A percentile compares a stretch with the other conserved stretches of the same genome.
These are phyloP conservation scores for Apiospora sp. DNA, from an alignment of 2,329 filamentous ascomycete species.

Conservation along the genomic window DNA sequence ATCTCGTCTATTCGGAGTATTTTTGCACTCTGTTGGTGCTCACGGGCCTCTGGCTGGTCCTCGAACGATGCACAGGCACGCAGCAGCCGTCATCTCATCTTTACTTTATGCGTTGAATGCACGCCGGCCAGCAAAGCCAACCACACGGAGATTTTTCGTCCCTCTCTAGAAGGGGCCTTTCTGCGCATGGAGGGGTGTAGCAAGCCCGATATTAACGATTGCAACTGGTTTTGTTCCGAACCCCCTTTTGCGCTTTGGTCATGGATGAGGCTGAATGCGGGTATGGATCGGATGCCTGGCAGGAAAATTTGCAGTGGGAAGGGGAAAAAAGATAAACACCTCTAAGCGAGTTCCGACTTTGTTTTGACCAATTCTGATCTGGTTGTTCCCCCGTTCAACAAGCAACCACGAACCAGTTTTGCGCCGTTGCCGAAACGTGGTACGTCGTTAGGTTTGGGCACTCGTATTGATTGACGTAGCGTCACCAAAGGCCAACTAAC, in stretches of 20 bases:
- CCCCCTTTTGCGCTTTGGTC: conserved; percentile 18
- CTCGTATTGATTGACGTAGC: conserved; percentile 19
- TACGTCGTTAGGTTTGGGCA: not conserved
- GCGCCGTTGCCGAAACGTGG: conserved; percentile 12
- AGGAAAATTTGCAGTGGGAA: not conserved
- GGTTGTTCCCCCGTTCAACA: not conserved
- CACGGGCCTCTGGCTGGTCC: conserved; percentile 43
- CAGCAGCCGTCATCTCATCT: conserved; percentile 34
- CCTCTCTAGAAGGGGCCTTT: conserved; percentile 1
- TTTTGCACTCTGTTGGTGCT: conserved; percentile 36
- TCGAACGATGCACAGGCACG: conserved; percentile 37
- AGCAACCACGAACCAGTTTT: not conserved
- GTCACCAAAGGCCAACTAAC: not conserved
- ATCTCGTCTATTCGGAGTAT: conserved; percentile 45
- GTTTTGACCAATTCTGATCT: not conserved
- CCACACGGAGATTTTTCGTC: conserved; percentile 38
- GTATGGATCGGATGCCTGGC: not conserved
- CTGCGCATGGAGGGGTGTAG: not conserved
- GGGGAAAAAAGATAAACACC: not conserved
- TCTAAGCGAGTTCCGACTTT: not conserved
- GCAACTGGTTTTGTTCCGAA: conserved; percentile 13
- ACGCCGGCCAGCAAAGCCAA: conserved; percentile 35
- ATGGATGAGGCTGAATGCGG: conserved; percentile 6
- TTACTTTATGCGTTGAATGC: conserved; percentile 43
- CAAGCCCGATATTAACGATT: conserved; percentile 1